Evolutionary conservation across 1,139 yeast species (phyloP).

Genomic region (Candida labiduridarum): DNA sequence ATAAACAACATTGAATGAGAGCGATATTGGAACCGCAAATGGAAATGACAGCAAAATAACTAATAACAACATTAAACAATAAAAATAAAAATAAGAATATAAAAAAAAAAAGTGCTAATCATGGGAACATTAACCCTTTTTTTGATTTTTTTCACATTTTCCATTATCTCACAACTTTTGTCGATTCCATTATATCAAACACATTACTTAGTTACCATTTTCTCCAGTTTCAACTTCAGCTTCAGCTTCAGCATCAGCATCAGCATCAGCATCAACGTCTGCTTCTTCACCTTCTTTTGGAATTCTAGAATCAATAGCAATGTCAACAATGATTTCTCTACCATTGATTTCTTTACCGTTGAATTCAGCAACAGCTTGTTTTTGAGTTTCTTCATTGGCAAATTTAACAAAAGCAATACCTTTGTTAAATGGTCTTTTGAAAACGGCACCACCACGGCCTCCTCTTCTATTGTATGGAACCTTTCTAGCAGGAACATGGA

Average conservation of each 20-base stretch:
- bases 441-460: constrained; percentile 23
- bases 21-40: not conserved
- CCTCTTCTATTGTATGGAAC: constrained; percentile 46
- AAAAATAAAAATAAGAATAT: not conserved
- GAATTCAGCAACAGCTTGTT: constrained; percentile 51
- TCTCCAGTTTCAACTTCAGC: not conserved
- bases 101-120: not conserved
- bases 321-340: constrained; percentile 54
- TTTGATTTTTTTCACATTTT: not conserved
- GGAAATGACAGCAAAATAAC: constrained; percentile 3
- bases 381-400: constrained; percentile 48
- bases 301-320: constrained; percentile 54
- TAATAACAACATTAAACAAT: constrained; percentile 1
- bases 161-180: not conserved
- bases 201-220: constrained; percentile 7
- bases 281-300: constrained; percentile 23
- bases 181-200: not conserved
- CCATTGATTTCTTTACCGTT: constrained; percentile 56
- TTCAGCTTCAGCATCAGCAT: constrained; percentile 2
- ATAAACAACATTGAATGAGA: constrained; percentile 2
- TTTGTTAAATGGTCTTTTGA: constrained; percentile 50
- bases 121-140: not conserved
- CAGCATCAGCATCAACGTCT: constrained; percentile 2
- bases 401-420: constrained; percentile 68
- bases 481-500: constrained; percentile 56